Evolutionary conservation across 331 rosid genomes (phyloP).

Genomic region (Malus hybrid): DNA sequence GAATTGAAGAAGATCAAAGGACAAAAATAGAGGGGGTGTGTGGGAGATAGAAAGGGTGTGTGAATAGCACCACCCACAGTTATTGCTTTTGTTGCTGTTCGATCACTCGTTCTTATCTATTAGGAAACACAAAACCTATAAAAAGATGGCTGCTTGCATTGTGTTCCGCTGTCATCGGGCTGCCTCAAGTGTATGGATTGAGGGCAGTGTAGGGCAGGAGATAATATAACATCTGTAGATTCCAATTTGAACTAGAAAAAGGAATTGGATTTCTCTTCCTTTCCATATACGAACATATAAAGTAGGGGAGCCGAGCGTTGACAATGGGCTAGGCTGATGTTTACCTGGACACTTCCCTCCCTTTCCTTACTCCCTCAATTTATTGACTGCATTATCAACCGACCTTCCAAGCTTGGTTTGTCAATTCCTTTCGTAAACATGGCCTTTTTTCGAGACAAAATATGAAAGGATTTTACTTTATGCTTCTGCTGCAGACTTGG

Average conservation of each 20-base stretch:
- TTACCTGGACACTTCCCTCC: background rate
- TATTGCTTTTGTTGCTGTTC: background rate
- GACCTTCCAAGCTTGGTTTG: background rate
- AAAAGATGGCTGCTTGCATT: background rate
- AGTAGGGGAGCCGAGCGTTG: background rate
- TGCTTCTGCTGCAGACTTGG: slow-evolving; percentile 50
- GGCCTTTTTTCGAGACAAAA: background rate
- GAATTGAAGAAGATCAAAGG: no score
- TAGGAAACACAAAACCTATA: background rate
- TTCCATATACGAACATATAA: background rate
- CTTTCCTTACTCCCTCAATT: no score
- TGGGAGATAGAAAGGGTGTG: no score
- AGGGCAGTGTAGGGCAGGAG: background rate
- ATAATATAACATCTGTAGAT: background rate
- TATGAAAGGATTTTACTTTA: background rate
- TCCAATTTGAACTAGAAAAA: background rate
- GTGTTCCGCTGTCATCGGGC: background rate
- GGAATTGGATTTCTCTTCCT: background rate
- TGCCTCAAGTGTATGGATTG: background rate
- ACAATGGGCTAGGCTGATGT: background rate
- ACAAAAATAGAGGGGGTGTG: no score
- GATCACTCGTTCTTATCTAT: background rate
- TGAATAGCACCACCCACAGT: no score
- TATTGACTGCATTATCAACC: background rate
- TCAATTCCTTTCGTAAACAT: background rate